Base-by-base conservation (phyloP, 2,329 filamentous ascomycete species). In the Rosellinia necatrix region DNA sequence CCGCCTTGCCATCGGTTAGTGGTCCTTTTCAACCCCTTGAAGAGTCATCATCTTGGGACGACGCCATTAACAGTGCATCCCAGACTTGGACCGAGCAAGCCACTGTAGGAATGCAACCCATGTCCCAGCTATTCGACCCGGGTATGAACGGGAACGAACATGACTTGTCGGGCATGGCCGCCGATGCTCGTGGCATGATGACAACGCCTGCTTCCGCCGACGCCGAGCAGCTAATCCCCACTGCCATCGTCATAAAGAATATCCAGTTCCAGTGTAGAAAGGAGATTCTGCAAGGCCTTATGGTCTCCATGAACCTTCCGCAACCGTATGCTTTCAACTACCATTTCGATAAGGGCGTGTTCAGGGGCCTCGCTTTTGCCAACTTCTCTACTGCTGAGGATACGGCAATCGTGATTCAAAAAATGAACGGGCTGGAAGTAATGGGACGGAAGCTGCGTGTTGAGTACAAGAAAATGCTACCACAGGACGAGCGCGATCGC, bases 391-490 rank as follows among this genome's bases (percentile, higher is more conserved):
- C 91, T 13, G 86, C 94, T 1, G 90, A 97, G 63, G 94, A 99
- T 74, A 99, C 94, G 0, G 89, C 90, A 10, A 83, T 88, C 46
- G 94, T 97, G 46, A 99, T 99, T 60, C 89, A 96, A 56, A 83
- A 88, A 49, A 89, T 99, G 82, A 99, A 99, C 70, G 92, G 96
- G 66, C 89, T 97, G 73, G 94, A 97, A 69, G 84, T 99, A 7
- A 92, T 96, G 71, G 94, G 94, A 41, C 85, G 94, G 59, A 97
- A 97, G 76, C 78, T 99, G 64, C 84, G 94, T 44, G 94, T 99
- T 22, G 94, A 99, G 74, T 99, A 97, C 78, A 99, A 99, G 81
- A 97, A 97, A 78, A 97, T 99, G 94, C 83, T 99, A 4, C 94
- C 94, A 1, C 85, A 96, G 63, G 91, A 92, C 27, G 94, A 97